Evolutionary conservation across 805 yeast genomes (phyloP), one percentile per base, ranked within the genome.

Genomic region (Myxozyma nipponensis): DNA sequence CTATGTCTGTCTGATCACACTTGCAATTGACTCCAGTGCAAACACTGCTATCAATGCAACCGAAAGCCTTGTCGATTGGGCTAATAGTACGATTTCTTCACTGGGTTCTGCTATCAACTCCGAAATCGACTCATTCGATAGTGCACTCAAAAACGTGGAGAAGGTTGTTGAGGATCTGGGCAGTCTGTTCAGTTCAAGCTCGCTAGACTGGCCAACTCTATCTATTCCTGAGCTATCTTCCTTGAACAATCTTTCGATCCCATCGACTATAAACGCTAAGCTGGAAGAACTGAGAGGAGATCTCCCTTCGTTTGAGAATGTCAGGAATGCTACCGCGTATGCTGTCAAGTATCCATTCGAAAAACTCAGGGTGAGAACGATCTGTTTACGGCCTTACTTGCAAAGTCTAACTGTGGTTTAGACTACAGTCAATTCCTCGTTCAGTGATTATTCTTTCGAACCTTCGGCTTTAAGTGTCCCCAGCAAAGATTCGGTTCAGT

Each of bases 1-100:
- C 0, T 87, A 86, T 66, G 83, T 84, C 0, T 93, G 98, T 66
- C 71, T 93, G 13, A 65, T 88, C 13, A 79, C 85, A 0, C 82
- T 93, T 3, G 79, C 89, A 0, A 72, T 90, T 4, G 82, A 79
- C 60, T 86, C 90, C 2, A 76, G 86, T 0, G 83, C 82, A 1
- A 81, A 79, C 57, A 79, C 81, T 26, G 95, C 95, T 0, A 65
- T 86, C 1, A 84, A 86, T 62, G 78, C 87, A 0, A 81, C 95
- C 0, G 86, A 84, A 59, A 63, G 76, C 1, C 70, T 87, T 0
- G 73, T 89, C 5, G 64, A 65, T 3, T 68, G 74, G 19, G 85
- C 88, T 1, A 88, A 90, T 61, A 68, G 68, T 1, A 81, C 93
- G 0, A 65, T 87, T 1, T 66, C 66, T 0, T 66, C 66, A 0